These are phyloP conservation scores for Rhodofomes roseus DNA, from an alignment of 1,284 basidiomycete species.

Conservation along the genomic window DNA sequence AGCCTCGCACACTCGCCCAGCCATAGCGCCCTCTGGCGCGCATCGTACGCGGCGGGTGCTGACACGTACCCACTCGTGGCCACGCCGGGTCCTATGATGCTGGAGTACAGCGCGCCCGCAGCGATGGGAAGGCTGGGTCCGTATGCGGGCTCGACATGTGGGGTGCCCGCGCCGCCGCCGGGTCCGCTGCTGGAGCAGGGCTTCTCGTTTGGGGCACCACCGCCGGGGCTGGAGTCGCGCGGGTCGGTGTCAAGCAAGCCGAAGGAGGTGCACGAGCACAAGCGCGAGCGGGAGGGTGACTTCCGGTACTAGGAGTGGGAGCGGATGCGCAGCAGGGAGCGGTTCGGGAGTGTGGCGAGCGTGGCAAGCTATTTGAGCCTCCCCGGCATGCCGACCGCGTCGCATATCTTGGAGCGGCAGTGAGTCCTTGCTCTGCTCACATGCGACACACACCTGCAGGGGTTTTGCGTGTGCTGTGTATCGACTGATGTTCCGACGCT, in stretches of 20 bases:
- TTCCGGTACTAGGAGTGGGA: background rate
- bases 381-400: too few relatives aligned
- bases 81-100: background rate
- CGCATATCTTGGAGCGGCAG: too few relatives aligned
- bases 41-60: background rate
- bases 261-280: background rate
- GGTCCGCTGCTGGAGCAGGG: constrained; percentile 67
- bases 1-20: background rate
- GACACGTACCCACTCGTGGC: background rate
- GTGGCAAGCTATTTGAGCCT: constrained; percentile 19
- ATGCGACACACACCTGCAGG: too few relatives aligned
- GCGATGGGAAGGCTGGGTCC: constrained; percentile 20
- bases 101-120: background rate
- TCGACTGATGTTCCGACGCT: too few relatives aligned
- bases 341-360: constrained; percentile 20
- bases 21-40: background rate
- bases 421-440: too few relatives aligned
- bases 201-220: constrained; percentile 61
- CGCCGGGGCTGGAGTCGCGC: constrained; percentile 21
- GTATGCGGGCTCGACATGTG: constrained; percentile 48
- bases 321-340: background rate
- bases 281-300: background rate
- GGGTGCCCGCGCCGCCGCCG: constrained; percentile 51
- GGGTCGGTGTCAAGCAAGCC: constrained; percentile 4
- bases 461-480: too few relatives aligned